Base-by-base conservation (phyloP, 164 flowering plant genomes). In the Stephania japonica region DNA sequence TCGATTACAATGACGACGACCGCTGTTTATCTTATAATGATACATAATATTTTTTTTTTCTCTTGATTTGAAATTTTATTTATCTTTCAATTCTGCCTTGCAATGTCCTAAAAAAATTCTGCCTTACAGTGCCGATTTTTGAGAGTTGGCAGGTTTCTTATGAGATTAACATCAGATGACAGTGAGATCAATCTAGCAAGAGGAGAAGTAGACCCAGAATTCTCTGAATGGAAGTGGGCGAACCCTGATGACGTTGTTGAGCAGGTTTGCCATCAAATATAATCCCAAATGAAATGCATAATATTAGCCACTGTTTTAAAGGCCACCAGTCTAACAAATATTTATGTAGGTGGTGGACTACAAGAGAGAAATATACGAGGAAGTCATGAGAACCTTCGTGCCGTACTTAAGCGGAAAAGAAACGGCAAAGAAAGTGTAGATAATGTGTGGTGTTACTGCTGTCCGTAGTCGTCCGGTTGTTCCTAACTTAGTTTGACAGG, bases 201-300 rank as follows among this genome's bases (percentile, higher is more conserved):
- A 64, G 91, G 90, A 16, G 91, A 82, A 81, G 88, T 83, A 64
- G 97, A 92, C 1, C 74, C 87, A 12, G 98, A 94, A 77, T 92
- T 90, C 71, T 80, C 93, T 42, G 98, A 94, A 76, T 94, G 98
- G 98, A 94, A 92, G 81, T 94, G 98, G 98, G 81, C 90, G 41
- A 81, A 73, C 66, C 97, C 92, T 7, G 89, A 88, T 69, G 91
- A 92, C 74, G 97, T 94, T 75, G 81, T 91, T 73, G 97, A 94
- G 75, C 97, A 89, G 92, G 98, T 91, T 72, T 14, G 59, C 44
- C 38, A 14, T 32, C 43, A n/a, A 62, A 25, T 19, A 66, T 5
- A 25, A 27, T 65, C 27, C 16, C 38, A 32, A 32, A 32, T 41
- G 9, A 56, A 65, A 44, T 9, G 6, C 64, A 62, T 27, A 18